phyloP scores from a whole-genome alignment of 2,329 filamentous ascomycete species.

The Fusarium sp. region DNA sequence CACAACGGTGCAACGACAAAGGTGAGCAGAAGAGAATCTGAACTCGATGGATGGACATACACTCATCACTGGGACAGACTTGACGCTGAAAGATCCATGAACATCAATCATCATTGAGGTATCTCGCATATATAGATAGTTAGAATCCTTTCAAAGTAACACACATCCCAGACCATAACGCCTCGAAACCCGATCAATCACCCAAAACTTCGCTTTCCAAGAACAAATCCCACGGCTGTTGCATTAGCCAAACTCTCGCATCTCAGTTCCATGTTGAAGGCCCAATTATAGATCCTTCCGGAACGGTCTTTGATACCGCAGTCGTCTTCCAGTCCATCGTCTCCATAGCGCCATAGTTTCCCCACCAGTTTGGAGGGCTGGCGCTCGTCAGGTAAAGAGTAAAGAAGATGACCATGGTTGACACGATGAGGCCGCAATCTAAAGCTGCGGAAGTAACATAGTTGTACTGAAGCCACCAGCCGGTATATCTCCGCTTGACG shows the following conservation, averaged over 20 bases:
- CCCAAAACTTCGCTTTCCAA: constrained; percentile 25
- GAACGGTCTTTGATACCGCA: constrained; percentile 56
- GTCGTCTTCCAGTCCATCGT: constrained; percentile 57
- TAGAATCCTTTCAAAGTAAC: constrained; percentile 27
- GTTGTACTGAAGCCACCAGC: constrained; percentile 83
- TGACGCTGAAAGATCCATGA: constrained; percentile 9
- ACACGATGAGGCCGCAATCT: constrained; percentile 72
- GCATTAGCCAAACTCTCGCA: neutral
- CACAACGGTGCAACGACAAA: neutral
- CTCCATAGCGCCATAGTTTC: constrained; percentile 59
- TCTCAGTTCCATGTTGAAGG: constrained; percentile 57
- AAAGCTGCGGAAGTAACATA: constrained; percentile 77
- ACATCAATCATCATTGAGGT: constrained; percentile 43
- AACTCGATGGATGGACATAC: neutral
- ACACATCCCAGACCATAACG: constrained; percentile 35
- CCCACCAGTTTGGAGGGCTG: constrained; percentile 68
- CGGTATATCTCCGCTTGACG: constrained; percentile 70
- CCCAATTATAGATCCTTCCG: constrained; percentile 60
- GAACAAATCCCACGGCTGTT: constrained; percentile 3
- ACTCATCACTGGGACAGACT: neutral
- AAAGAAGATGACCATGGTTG: constrained; percentile 75
- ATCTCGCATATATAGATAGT: constrained; percentile 33
- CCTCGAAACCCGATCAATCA: constrained; percentile 21
- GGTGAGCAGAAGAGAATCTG: neutral
- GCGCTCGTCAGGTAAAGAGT: constrained; percentile 68